phyloP scores from a whole-genome alignment of 2,329 filamentous ascomycete species.

The Phialophora expanda region DNA sequence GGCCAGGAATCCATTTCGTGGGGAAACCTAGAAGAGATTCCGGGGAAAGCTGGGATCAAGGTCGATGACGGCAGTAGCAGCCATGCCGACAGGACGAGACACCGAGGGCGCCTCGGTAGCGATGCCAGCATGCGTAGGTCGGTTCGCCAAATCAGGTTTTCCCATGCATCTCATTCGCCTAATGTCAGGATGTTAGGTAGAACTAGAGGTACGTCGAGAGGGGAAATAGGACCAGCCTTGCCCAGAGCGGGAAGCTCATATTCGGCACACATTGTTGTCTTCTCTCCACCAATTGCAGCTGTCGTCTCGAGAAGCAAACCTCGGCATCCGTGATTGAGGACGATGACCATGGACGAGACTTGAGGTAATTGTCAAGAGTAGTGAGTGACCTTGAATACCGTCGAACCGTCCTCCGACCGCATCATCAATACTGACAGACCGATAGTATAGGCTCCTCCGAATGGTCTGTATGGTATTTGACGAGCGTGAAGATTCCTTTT shows the following conservation, averaged over 20 bases:
- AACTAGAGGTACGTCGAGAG: not conserved
- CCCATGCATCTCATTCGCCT: not conserved
- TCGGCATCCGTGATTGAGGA: not conserved
- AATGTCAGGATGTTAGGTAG: not conserved
- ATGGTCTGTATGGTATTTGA: not conserved
- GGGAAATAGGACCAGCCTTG: constrained; percentile 1
- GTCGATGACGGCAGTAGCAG: not conserved
- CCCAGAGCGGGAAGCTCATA: not conserved
- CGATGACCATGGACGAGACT: no score
- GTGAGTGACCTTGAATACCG: no score
- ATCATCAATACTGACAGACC: no score
- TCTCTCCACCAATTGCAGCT: not conserved
- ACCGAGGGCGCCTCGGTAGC: constrained; percentile 6
- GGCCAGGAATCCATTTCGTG: not conserved
- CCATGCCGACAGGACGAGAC: not conserved
- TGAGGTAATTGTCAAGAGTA: no score
- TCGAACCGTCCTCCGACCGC: no score
- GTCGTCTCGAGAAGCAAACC: not conserved
- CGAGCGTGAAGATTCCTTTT: not conserved
- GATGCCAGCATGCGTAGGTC: not conserved
- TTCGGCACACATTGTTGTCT: not conserved
- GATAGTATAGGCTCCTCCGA: no score
- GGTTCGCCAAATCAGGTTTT: not conserved
- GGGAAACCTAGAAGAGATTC: not conserved
- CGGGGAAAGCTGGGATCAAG: constrained; percentile 2